A percentile compares a stretch with the other conserved stretches of the same genome.
phyloP scores from a whole-genome alignment of 805 yeast genomes.

The Cyberlindnera amylophila region DNA sequence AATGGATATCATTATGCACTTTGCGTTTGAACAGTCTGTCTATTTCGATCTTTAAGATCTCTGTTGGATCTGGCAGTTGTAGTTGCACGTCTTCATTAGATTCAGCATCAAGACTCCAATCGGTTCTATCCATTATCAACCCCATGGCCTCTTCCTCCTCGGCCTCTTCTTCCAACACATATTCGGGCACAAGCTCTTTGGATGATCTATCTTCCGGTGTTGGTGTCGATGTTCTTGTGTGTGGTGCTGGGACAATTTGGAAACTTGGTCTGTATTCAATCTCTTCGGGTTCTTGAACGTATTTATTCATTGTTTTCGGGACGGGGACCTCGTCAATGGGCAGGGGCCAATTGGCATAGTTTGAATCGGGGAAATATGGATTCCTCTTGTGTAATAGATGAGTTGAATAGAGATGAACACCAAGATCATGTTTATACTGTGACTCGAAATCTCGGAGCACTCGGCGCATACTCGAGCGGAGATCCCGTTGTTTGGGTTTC shows the following conservation, averaged over 20 bases:
- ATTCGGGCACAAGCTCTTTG: too few species aligned
- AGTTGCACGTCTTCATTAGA: too few species aligned
- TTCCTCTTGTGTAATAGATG: conserved; percentile 40
- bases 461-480: not conserved
- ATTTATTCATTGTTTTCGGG: conserved; percentile 24
- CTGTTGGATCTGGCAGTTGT: conserved; percentile 4
- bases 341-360: conserved; percentile 65
- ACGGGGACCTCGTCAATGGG: conserved; percentile 33
- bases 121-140: too few species aligned
- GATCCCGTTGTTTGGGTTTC: too few species aligned
- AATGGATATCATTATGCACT: not conserved
- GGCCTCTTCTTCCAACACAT: too few species aligned
- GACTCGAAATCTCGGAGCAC: conserved; percentile 37
- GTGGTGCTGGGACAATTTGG: not conserved
- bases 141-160: too few species aligned
- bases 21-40: conserved; percentile 11
- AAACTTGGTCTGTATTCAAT: not conserved
- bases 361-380: conserved; percentile 33
- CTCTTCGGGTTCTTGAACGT: conserved; percentile 10
- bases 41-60: conserved; percentile 8
- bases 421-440: conserved; percentile 50
- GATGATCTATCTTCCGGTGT: not conserved
- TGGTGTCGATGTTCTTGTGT: not conserved
- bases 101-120: too few species aligned
- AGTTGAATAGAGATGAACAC: conserved; percentile 61